Percentiles rank a stretch among this genome's conserved stretches.
Conservation (phyloP, 345 rosid genomes). For the Balakata baccata region DNA sequence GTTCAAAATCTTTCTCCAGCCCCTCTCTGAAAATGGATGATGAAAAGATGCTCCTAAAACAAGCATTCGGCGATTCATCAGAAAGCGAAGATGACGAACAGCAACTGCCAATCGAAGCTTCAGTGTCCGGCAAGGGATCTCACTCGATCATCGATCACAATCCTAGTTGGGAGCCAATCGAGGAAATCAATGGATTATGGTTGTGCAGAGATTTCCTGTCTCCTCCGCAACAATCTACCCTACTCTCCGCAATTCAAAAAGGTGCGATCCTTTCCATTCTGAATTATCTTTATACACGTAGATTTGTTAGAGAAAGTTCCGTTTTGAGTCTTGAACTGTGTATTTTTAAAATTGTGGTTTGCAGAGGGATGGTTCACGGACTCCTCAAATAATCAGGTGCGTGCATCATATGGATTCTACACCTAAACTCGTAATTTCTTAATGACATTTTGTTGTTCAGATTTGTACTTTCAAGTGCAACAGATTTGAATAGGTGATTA, state of each 20-base stretch:
- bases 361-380: conserved; percentile 84
- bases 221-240: conserved; percentile 42
- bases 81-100: conserved; percentile 46
- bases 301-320: background rate
- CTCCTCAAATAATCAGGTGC: conserved; percentile 75
- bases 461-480: background rate
- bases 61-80: conserved; percentile 75
- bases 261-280: conserved; percentile 38
- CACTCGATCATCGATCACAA: background rate
- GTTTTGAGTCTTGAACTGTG: conserved; percentile 1
- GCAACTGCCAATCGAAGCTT: conserved; percentile 4
- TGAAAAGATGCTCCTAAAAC: conserved; percentile 21
- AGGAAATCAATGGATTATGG: conserved; percentile 63
- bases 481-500: background rate
- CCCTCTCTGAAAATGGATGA: conserved; percentile 12
- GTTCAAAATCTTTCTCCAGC: too few relatives aligned
- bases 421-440: background rate
- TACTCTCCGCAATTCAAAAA: conserved; percentile 52
- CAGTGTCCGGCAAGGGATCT: conserved; percentile 5
- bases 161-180: conserved; percentile 50
- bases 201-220: conserved; percentile 66
- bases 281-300: background rate
- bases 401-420: background rate
- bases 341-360: conserved; percentile 6
- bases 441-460: background rate